phyloP scores from a whole-genome alignment of 208 protist genomes.

The Acanthamoeba castellanii region DNA sequence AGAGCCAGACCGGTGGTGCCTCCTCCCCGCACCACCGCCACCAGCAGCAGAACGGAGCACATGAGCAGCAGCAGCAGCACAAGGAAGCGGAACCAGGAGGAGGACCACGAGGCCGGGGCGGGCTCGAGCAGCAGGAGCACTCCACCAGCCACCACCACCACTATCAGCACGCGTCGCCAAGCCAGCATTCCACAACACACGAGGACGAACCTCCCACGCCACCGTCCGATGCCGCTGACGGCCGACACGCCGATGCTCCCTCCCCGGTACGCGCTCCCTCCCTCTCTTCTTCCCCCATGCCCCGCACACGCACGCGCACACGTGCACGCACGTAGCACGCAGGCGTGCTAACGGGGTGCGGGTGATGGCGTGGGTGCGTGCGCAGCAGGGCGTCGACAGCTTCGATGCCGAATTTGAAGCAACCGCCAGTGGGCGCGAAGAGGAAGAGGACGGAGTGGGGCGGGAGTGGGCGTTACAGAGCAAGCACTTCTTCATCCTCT shows the following conservation, averaged over 20 bases:
- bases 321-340: no score
- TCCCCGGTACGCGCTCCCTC: not conserved
- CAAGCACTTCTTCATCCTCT: slow-evolving; percentile 89
- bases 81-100: not conserved
- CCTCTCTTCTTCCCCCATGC: not conserved
- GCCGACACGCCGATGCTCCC: not conserved
- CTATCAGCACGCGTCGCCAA: no score
- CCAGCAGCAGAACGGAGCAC: not conserved
- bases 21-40: not conserved
- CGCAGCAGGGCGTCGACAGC: not conserved
- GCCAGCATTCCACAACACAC: no score
- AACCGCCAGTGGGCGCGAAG: not conserved
- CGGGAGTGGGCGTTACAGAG: slow-evolving; percentile 79
- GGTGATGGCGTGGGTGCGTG: not conserved
- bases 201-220: no score
- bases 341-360: no score
- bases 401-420: not conserved
- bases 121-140: not conserved
- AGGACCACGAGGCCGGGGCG: not conserved
- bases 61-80: not conserved
- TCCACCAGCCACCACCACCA: no score
- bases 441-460: not conserved
- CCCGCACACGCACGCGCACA: no score
- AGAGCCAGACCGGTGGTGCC: not conserved
- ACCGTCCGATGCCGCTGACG: no score